Percentiles rank a stretch among this genome's conserved stretches.
phyloP scores from a whole-genome alignment of 768 basidiomycete species.

The Mycena galericulata region DNA sequence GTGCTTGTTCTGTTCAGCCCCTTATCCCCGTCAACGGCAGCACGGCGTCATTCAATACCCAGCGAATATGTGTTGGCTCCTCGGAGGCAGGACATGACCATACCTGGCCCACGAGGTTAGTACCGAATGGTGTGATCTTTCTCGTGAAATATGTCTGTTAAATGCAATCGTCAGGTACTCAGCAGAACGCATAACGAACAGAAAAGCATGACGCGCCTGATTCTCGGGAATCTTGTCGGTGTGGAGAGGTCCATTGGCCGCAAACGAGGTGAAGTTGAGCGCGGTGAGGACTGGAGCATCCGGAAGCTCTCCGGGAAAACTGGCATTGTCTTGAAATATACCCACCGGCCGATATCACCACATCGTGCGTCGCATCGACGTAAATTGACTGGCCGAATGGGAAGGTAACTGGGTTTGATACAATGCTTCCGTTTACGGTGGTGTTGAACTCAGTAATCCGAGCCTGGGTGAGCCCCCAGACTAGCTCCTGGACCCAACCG shows the following conservation, averaged over 20 bases:
- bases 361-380: constrained; percentile 92
- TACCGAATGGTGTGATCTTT: constrained; percentile 71
- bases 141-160: constrained; percentile 1
- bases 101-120: constrained; percentile 74
- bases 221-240: constrained; percentile 70
- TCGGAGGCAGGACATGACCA: constrained; percentile 48
- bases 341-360: constrained; percentile 84
- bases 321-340: constrained; percentile 24
- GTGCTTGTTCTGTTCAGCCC: not conserved
- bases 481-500: constrained; percentile 88
- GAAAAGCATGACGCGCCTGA: constrained; percentile 68
- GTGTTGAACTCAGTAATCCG: constrained; percentile 78
- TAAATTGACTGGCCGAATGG: constrained; percentile 80
- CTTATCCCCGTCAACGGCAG: constrained; percentile 8
- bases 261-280: constrained; percentile 82
- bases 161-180: too few relatives aligned
- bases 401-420: constrained; percentile 75
- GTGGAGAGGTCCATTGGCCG: constrained; percentile 77
- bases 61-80: constrained; percentile 13
- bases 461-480: constrained; percentile 86
- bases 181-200: not conserved
- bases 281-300: constrained; percentile 78
- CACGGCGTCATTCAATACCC: constrained; percentile 18
- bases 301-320: not conserved
- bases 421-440: constrained; percentile 85